Base-by-base conservation (phyloP, 2,329 filamentous ascomycete species). In the Colletotrichum viniferum region DNA sequence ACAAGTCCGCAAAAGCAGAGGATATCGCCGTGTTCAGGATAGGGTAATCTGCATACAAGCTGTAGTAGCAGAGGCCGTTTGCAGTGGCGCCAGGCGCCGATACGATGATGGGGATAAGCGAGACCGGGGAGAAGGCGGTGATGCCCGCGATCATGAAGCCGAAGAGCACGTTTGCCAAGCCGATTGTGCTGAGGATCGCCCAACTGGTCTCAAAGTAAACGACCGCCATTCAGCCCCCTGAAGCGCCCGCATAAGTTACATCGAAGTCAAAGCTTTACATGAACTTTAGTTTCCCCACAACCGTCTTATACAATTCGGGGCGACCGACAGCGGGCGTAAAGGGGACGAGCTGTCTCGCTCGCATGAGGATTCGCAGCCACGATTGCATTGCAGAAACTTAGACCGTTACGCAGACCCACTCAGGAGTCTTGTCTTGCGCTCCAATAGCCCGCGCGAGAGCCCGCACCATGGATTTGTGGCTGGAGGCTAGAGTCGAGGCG, bases 151-250 rank as follows among this genome's bases (percentile, higher is more conserved):
- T 81, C 67, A 85, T 78, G 30, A 83, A 72, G 7, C 85, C 83
- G 55, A 86, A 83, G 32, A 87, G 77, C 32, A 84, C 78, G 72
- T 85, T 85, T 32, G 82, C 79, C 16, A 86, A 77, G 52, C 86
- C 85, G 77, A 87, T 83, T 64, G 83, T 85, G 79, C 84, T 87
- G 70, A 88, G 82, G 56, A 87, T 86, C 26, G 84, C 82, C 85
- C 85, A 87, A 79, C 84, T 84, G 72, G 83, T 79, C 79, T 87
- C 85, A 73, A 83, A 87, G 69, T 86, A 86, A 8, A 83, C 71
- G 9, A 74, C 76, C 16, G 62, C 24, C 62, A 65, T 65, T 26
- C 34, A 28, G 62, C 32, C 62, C 52, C 26, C 14, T 36, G 62
- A 28, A 43, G 62, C 32, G 26, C 24, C 24, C 34, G 34, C 62